A percentile compares a stretch with the other conserved stretches of the same genome.
phyloP scores from a whole-genome alignment of 129 eudicot species.

The Lonicera japonica region DNA sequence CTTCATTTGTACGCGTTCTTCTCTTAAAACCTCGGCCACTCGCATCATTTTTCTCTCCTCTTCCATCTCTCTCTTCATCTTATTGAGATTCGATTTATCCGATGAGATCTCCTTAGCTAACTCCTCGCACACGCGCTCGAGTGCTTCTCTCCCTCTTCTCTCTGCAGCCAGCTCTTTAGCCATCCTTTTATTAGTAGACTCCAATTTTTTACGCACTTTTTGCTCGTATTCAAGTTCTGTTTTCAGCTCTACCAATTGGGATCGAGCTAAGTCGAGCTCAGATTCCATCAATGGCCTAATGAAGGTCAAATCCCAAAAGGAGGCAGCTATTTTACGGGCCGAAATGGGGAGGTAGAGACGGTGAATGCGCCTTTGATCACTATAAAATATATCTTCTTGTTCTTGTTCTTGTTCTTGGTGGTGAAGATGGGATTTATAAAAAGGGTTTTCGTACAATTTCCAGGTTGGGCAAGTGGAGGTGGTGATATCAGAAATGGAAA shows the following conservation, averaged over 20 bases:
- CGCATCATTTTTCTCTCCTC: slow-evolving; percentile 80
- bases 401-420: slow-evolving; percentile 17
- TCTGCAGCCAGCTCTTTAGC: slow-evolving; percentile 40
- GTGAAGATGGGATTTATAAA: slow-evolving; percentile 35
- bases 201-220: slow-evolving; percentile 55
- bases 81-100: slow-evolving; percentile 32
- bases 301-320: slow-evolving; percentile 76
- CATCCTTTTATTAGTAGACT: slow-evolving; percentile 48
- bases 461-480: slow-evolving; percentile 64
- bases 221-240: slow-evolving; percentile 57
- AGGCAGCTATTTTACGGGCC: slow-evolving; percentile 51
- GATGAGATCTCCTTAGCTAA: slow-evolving; percentile 38
- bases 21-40: slow-evolving; percentile 74
- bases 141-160: slow-evolving; percentile 49
- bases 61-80: slow-evolving; percentile 55
- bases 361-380: slow-evolving; percentile 41
- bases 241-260: slow-evolving; percentile 50
- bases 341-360: slow-evolving; percentile 61
- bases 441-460: slow-evolving; percentile 90
- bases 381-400: slow-evolving; percentile 2
- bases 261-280: slow-evolving; percentile 49
- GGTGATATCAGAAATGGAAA: slow-evolving; percentile 23
- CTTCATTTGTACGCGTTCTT: slow-evolving; percentile 90
- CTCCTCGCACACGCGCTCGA: slow-evolving; percentile 51
- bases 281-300: slow-evolving; percentile 68